Base-by-base conservation (phyloP, 768 basidiomycete species). In the Hericium rajendrae region DNA sequence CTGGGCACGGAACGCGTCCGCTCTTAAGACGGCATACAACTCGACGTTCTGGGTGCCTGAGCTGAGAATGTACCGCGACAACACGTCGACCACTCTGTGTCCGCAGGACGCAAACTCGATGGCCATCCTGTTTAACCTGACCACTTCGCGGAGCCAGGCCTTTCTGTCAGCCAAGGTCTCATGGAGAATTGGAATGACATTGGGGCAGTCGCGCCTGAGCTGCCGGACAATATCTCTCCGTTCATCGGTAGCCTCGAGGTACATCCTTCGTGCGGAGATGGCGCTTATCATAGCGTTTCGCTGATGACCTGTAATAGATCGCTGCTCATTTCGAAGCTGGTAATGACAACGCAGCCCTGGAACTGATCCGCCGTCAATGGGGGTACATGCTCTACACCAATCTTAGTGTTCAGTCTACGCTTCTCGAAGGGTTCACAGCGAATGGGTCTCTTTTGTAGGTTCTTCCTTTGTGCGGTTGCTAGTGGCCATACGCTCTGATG, bases 101-200 rank as follows among this genome's bases (percentile, higher is more conserved):
- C 81, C 82, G 0, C 80, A 84, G 61, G 81, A 84, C 59, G 81
- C 75, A 9, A 83, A 83, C 65, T 77, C 78, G 0, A 75, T 82
- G 57, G 80, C 81, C 2, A 68, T 83, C 1, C 57, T 83, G 9
- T 82, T 74, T 66, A 80, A 80, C 59, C 60, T 82, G 2, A 82
- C 81, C 0, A 69, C 64, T 3, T 70, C 73, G 0, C 28, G 66
- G 0, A 71, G 65, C 2, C 76, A 79, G 60, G 73, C 71, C 9
- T 60, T 57, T 63, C 65, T 1, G 67, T 83, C 6, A 82, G 81
- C 59, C 66, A 72, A 9, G 80, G 79, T 0, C 59, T 84, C 32
- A 67, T 69, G 63, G 68, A 66, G 58, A 79, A 80, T 61, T 84
- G 82, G 82, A 78, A 77, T 57, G 71, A 69, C 0, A 56, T 81